Evolutionary conservation across 441 rosid species (phyloP).

Genomic region (Daphne laureola): DNA sequence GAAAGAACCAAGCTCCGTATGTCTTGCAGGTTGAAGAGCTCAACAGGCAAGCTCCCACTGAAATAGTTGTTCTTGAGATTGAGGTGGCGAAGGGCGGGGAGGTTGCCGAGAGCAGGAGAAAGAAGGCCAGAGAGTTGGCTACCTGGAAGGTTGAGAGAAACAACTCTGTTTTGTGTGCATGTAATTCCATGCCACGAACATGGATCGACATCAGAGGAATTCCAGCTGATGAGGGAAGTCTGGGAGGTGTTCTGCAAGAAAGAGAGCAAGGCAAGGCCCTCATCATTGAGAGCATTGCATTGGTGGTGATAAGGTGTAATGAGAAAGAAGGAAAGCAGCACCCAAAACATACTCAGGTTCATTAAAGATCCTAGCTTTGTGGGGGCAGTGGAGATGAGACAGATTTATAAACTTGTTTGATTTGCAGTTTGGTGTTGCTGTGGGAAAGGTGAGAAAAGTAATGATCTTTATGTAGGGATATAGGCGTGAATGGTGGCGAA

Average conservation of each 20-base stretch:
- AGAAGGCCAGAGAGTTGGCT: constrained; percentile 35
- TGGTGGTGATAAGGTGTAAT: constrained; percentile 12
- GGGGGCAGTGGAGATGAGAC: too few species aligned
- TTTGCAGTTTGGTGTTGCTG: too few species aligned
- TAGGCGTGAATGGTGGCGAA: too few species aligned
- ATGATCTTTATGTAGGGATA: too few species aligned
- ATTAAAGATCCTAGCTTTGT: too few species aligned
- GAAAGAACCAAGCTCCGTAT: constrained; percentile 45
- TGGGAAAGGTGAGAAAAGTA: too few species aligned
- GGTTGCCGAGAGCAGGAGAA: constrained; percentile 29
- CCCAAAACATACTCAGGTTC: constrained; percentile 26
- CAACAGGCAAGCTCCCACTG: constrained; percentile 33
- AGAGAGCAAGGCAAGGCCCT: constrained; percentile 52
- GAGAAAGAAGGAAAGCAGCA: constrained; percentile 22
- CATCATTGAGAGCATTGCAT: constrained; percentile 41
- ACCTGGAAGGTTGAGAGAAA: constrained; percentile 29
- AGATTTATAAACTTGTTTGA: too few species aligned
- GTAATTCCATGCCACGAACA: constrained; percentile 42
- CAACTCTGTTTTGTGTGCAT: constrained; percentile 27
- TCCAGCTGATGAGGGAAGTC: constrained; percentile 37
- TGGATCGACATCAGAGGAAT: constrained; percentile 41
- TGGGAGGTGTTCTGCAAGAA: constrained; percentile 22
- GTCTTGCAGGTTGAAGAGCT: constrained; percentile 25
- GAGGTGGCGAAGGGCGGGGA: constrained; percentile 33
- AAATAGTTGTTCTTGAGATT: constrained; percentile 40